Evolutionary conservation across 108 stramenopile species (phyloP).

Genomic region (Nitzschia sp.): DNA sequence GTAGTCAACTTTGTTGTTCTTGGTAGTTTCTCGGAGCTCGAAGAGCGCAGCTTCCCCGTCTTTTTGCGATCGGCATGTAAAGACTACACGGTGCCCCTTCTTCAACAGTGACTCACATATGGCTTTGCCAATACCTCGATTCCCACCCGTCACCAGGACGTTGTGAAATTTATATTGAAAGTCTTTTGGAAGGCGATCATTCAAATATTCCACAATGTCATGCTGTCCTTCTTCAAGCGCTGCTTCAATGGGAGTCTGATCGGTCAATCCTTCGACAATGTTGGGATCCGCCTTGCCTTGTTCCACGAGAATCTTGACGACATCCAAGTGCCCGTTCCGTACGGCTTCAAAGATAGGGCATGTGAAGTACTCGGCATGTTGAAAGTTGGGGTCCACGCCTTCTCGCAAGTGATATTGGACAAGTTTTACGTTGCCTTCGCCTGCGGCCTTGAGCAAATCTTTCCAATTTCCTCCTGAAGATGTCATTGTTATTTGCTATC

Average conservation of each 20-base stretch:
- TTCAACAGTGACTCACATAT: conserved; percentile 12
- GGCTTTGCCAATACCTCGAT: conserved; percentile 74
- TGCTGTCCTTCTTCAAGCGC: conserved; percentile 9
- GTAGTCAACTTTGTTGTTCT: conserved; percentile 10
- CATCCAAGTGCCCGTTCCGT: conserved; percentile 23
- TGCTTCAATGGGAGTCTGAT: conserved; percentile 17
- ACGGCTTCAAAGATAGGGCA: conserved; percentile 30
- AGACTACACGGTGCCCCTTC: conserved; percentile 22
- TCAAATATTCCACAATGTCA: conserved; percentile 33
- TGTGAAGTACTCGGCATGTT: conserved; percentile 37
- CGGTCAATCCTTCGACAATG: conserved; percentile 27
- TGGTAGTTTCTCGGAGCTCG: background rate
- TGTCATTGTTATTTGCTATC: too few species aligned
- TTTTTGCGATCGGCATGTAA: conserved; percentile 9
- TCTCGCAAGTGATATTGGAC: conserved; percentile 16
- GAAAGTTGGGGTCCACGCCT: conserved; percentile 31
- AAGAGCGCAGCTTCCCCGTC: background rate
- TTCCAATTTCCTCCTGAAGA: conserved; percentile 32
- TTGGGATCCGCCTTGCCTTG: conserved; percentile 18
- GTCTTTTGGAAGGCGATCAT: conserved; percentile 18
- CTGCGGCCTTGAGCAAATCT: conserved; percentile 25
- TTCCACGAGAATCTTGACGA: conserved; percentile 23
- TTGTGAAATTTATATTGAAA: conserved; percentile 35
- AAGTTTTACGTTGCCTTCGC: conserved; percentile 8
- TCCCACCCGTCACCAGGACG: conserved; percentile 76